phyloP scores from a whole-genome alignment of 495 filamentous ascomycete genomes.

The Penicillium bovifimosum region DNA sequence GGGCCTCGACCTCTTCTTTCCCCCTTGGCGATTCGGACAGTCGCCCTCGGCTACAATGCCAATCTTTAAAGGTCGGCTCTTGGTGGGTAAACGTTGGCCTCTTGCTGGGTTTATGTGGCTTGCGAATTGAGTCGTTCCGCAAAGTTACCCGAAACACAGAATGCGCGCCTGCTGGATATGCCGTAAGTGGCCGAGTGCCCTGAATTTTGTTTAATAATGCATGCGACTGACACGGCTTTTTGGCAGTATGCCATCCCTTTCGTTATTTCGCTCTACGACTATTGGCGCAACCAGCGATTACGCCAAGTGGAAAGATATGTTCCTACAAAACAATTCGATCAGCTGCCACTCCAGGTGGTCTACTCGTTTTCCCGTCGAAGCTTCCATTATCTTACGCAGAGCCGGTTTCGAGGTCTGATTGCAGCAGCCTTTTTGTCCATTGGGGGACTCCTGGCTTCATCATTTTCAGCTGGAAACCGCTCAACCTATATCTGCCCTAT shows the following conservation, averaged over 20 bases:
- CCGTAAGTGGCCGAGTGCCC: constrained; percentile 28
- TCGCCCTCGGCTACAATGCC: constrained; percentile 1
- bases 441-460: constrained; percentile 25
- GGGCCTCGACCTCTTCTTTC: constrained; percentile 11
- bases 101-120: constrained; percentile 26
- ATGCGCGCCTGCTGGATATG: constrained; percentile 35
- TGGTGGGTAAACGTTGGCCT: constrained; percentile 27
- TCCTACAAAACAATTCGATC: constrained; percentile 17
- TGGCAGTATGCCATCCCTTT: constrained; percentile 37
- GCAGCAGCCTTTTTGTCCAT: constrained; percentile 29
- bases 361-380: constrained; percentile 21
- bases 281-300: constrained; percentile 31
- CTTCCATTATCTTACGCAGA: constrained; percentile 25
- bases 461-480: constrained; percentile 23
- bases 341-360: constrained; percentile 12
- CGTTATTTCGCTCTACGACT: constrained; percentile 41
- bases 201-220: neutral
- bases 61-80: constrained; percentile 20
- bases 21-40: constrained; percentile 4
- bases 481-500: constrained; percentile 48
- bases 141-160: constrained; percentile 32
- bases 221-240: constrained; percentile 4
- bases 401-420: constrained; percentile 29
- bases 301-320: constrained; percentile 20
- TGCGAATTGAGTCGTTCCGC: constrained; percentile 38